Base-by-base conservation (phyloP, 306 rosid species). In the Betula pendula region DNA sequence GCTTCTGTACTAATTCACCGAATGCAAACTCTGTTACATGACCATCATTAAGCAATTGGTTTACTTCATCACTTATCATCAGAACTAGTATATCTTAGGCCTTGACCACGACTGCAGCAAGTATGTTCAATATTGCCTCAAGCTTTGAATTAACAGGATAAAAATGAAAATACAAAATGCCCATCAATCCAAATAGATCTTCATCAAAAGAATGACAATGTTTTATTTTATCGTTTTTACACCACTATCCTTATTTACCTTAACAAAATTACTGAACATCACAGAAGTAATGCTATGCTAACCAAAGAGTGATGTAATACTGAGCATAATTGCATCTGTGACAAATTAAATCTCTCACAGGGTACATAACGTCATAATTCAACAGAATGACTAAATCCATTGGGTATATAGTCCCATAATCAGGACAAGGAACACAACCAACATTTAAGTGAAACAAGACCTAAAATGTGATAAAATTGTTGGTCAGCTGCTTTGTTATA, bases 111-210 rank as follows among this genome's bases (percentile, higher is more conserved):
- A 48, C 70, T 20, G 25, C 20, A 5, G 11, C 24, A 35, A 15
- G 17, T 6, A 29, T 17, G 22, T 44, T 53, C 65, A 19, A 31
- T 10, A 38, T n/a, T 35, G 43, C 27, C 48, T 66, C 40, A 33
- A 38, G 17, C 70, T 38, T n/a, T 19, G 25, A 66, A 38, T 38
- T 9, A 10, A 35, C 70, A 15, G 27, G 19, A 19, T 38, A 38
- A 8, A 40, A 66, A 63, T 63, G 27, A 17, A 19, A 19, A 13
- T 38, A 66, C 6, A 48, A 40, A 66, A 66, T 24, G 11, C 55
- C 58, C 49, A 65, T n/a, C 16, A 65, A 33, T 27, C 45, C 76
- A 65, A 71, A 55, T 62, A 40, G 56, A 40, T 51, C 82, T 72
- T 50, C 45, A 10, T 17, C 66, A 55, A 51, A 63, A 48, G 13